These are phyloP conservation scores for Eleusine indica DNA, from an alignment of 176 grass and related monocot species.

Conservation along the genomic window DNA sequence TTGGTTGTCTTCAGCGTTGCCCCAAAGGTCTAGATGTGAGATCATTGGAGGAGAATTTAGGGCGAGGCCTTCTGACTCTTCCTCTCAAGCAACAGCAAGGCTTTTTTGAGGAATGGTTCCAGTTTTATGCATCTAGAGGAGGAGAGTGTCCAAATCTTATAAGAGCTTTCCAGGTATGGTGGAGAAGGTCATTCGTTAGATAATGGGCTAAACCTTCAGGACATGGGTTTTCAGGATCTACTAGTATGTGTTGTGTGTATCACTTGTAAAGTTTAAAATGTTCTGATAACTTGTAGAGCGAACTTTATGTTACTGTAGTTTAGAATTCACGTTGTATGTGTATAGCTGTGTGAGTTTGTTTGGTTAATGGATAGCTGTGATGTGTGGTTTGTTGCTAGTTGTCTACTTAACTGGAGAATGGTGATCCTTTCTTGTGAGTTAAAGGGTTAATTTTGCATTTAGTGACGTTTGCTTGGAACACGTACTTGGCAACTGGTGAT, in stretches of 20 bases:
- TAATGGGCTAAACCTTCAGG: not conserved
- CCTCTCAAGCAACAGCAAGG: constrained; percentile 74
- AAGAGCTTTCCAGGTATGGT: constrained; percentile 88
- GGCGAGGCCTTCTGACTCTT: constrained; percentile 68
- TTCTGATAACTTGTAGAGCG: not conserved
- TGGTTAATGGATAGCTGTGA: not conserved
- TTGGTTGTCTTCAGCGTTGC: constrained; percentile 84
- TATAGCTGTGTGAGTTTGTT: not conserved
- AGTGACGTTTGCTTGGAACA: too few species aligned
- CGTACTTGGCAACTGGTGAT: too few species aligned
- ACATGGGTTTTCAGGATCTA: too few species aligned
- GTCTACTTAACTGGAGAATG: too few species aligned
- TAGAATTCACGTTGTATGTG: not conserved
- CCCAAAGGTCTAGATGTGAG: constrained; percentile 83
- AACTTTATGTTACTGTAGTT: not conserved
- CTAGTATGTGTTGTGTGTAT: too few species aligned
- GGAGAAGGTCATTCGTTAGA: constrained; percentile 73
- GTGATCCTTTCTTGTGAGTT: too few species aligned
- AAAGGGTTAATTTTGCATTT: too few species aligned
- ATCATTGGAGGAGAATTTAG: constrained; percentile 76
- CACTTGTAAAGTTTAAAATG: too few species aligned
- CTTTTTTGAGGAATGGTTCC: constrained; percentile 86
- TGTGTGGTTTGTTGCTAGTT: not conserved
- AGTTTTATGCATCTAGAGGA: constrained; percentile 49
- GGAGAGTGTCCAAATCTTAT: constrained; percentile 69